Evolutionary conservation across 352 stramenopile species (phyloP).

Genomic region (Pythium volutum): DNA sequence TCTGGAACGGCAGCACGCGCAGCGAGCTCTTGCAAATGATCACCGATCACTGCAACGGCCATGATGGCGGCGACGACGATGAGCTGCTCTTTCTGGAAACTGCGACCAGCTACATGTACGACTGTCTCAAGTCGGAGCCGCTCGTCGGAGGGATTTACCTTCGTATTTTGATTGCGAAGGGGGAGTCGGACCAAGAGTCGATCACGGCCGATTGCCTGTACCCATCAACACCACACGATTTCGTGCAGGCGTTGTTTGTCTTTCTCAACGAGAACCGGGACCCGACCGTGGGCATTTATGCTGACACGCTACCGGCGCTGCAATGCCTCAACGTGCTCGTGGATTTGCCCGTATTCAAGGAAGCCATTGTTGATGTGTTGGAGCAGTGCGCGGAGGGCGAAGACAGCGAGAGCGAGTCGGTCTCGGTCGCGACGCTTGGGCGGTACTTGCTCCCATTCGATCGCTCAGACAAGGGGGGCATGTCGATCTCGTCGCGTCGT

Average conservation of each 20-base stretch:
- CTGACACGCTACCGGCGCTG: slow-evolving; percentile 65
- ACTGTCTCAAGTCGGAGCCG: slow-evolving; percentile 68
- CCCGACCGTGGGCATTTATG: slow-evolving; percentile 70
- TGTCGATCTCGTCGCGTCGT: slow-evolving; percentile 75
- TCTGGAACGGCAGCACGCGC: slow-evolving; percentile 68
- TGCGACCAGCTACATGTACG: slow-evolving; percentile 75
- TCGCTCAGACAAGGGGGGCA: slow-evolving; percentile 38
- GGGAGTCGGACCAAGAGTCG: slow-evolving; percentile 27
- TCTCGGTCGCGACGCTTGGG: slow-evolving; percentile 71
- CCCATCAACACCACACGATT: slow-evolving; percentile 46
- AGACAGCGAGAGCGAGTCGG: slow-evolving; percentile 60
- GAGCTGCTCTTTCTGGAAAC: slow-evolving; percentile 68
- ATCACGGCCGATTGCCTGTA: slow-evolving; percentile 60
- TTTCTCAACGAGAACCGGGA: slow-evolving; percentile 82
- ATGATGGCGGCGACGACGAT: slow-evolving; percentile 39
- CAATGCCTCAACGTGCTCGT: slow-evolving; percentile 70
- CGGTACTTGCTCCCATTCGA: slow-evolving; percentile 77
- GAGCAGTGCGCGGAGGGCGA: slow-evolving; percentile 60
- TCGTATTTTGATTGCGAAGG: slow-evolving; percentile 62
- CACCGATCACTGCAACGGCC: slow-evolving; percentile 67
- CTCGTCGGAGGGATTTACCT: slow-evolving; percentile 72
- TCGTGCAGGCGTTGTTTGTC: slow-evolving; percentile 62
- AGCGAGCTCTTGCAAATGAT: slow-evolving; percentile 69
- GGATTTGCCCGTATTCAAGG: slow-evolving; percentile 53
- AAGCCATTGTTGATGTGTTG: slow-evolving; percentile 58